Evolutionary conservation across 768 basidiomycete genomes (phyloP).

Genomic region (Asterophora lycoperdoides): DNA sequence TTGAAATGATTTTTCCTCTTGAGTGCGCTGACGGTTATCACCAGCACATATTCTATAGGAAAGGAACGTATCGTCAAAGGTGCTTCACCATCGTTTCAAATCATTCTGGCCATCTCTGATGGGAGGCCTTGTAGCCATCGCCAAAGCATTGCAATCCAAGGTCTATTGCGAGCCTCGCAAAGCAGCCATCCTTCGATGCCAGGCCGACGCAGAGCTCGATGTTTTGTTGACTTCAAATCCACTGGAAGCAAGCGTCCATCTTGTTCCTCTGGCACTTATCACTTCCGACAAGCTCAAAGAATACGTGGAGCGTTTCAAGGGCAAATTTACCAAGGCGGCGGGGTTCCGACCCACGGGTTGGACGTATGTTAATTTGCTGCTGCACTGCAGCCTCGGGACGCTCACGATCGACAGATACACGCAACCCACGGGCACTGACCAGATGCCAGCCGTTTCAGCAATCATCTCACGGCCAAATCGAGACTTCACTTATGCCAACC

Average conservation of each 20-base stretch:
- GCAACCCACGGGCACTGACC: constrained; percentile 59
- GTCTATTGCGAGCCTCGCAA: constrained; percentile 90
- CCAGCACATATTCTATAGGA: constrained; percentile 92
- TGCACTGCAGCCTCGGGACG: not conserved
- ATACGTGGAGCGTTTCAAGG: constrained; percentile 74
- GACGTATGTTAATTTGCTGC: constrained; percentile 58
- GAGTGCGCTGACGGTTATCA: not conserved
- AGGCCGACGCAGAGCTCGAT: constrained; percentile 81
- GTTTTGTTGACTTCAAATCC: constrained; percentile 75
- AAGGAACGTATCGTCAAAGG: constrained; percentile 98
- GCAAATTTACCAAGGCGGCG: constrained; percentile 64
- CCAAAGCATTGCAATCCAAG: constrained; percentile 72
- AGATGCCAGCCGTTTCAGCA: constrained; percentile 57
- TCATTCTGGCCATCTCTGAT: constrained; percentile 1
- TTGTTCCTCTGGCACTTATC: constrained; percentile 76
- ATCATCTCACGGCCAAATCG: constrained; percentile 66
- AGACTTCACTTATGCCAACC: constrained; percentile 64
- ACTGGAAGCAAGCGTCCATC: constrained; percentile 71
- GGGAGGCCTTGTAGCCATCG: constrained; percentile 56
- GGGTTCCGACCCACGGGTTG: constrained; percentile 95
- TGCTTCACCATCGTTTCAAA: constrained; percentile 22
- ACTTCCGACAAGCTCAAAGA: constrained; percentile 69
- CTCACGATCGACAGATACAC: constrained; percentile 45
- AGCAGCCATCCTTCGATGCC: constrained; percentile 74
- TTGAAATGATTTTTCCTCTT: not conserved